These are phyloP conservation scores for Zalaria sp. DNA, from an alignment of 2,329 filamentous ascomycete species.

Conservation along the genomic window DNA sequence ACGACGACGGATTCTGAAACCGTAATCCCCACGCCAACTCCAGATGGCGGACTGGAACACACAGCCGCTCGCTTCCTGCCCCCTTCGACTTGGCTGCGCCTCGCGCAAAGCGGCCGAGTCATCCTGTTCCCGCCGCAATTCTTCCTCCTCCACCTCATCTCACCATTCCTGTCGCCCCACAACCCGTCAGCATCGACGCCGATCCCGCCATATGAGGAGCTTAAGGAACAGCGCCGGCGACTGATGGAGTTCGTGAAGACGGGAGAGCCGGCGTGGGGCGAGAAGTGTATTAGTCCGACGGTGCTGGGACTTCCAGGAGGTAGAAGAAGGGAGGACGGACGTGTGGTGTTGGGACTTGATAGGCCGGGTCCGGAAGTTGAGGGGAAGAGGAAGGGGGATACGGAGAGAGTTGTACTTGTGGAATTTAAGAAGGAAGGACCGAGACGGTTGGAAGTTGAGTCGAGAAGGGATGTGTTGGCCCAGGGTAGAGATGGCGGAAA, in stretches of 20 bases:
- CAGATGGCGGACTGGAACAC: slow-evolving; percentile 55
- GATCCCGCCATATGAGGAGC: slow-evolving; percentile 18
- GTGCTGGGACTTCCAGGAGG: slow-evolving; percentile 20
- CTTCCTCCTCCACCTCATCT: slow-evolving; percentile 51
- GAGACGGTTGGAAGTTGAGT: slow-evolving; percentile 38
- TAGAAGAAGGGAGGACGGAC: slow-evolving; percentile 31
- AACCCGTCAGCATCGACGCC: slow-evolving; percentile 12
- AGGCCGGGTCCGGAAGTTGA: slow-evolving; percentile 42
- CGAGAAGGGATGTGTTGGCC: slow-evolving; percentile 30
- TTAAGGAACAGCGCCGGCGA: slow-evolving; percentile 36
- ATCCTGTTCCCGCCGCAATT: slow-evolving; percentile 86
- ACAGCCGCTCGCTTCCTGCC: slow-evolving; percentile 69
- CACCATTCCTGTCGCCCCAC: slow-evolving; percentile 34
- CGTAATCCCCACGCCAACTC: slow-evolving; percentile 53
- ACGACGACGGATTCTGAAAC: slow-evolving; percentile 28
- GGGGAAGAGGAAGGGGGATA: slow-evolving; percentile 33
- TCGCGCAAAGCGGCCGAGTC: slow-evolving; percentile 50
- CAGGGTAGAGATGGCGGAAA: slow-evolving; percentile 32
- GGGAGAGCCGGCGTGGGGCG: slow-evolving; percentile 26
- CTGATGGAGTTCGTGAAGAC: slow-evolving; percentile 40
- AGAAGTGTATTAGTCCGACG: slow-evolving; percentile 28
- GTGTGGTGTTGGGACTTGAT: slow-evolving; percentile 38
- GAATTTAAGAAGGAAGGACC: slow-evolving; percentile 43
- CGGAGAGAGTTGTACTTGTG: slow-evolving; percentile 42
- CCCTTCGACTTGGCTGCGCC: slow-evolving; percentile 52